Percentiles rank a stretch among this genome's conserved stretches.
Evolutionary conservation across 1,139 yeast species (phyloP).

Genomic region (Yueomyces sp.): DNA sequence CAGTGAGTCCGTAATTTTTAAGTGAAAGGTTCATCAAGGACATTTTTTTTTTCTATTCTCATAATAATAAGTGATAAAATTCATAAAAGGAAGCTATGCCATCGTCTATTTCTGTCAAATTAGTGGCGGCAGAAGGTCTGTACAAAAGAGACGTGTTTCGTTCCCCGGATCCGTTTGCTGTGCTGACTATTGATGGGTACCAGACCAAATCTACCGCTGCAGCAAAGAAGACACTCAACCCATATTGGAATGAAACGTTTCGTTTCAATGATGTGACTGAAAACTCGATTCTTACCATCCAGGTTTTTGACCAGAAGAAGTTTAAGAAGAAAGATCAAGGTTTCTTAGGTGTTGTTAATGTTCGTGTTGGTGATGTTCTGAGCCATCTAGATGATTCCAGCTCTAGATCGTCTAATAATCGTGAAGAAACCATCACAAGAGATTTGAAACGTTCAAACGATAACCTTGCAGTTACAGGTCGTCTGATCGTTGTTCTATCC

Average conservation of each 20-base stretch:
- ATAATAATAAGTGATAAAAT: too few species aligned
- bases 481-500: slow-evolving; percentile 66
- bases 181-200: slow-evolving; percentile 88
- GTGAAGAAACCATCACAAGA: slow-evolving; percentile 83
- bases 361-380: slow-evolving; percentile 79
- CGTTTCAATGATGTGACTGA: slow-evolving; percentile 59
- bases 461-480: slow-evolving; percentile 83
- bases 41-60: background rate
- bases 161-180: slow-evolving; percentile 97
- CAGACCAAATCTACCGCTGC: slow-evolving; percentile 93
- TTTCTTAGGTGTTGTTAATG: slow-evolving; percentile 91
- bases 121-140: slow-evolving; percentile 92
- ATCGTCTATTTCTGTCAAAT: slow-evolving; percentile 44
- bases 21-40: too few species aligned
- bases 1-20: too few species aligned
- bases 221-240: slow-evolving; percentile 86
- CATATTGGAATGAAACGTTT: slow-evolving; percentile 95
- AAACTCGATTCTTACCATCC: slow-evolving; percentile 79
- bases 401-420: slow-evolving; percentile 11
- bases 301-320: slow-evolving; percentile 92
- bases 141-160: slow-evolving; percentile 91
- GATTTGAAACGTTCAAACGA: slow-evolving; percentile 89
- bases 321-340: slow-evolving; percentile 98
- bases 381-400: slow-evolving; percentile 38
- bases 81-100: background rate